Conservation (phyloP, 2,329 filamentous ascomycete species). For the Botryotinia globosa region DNA sequence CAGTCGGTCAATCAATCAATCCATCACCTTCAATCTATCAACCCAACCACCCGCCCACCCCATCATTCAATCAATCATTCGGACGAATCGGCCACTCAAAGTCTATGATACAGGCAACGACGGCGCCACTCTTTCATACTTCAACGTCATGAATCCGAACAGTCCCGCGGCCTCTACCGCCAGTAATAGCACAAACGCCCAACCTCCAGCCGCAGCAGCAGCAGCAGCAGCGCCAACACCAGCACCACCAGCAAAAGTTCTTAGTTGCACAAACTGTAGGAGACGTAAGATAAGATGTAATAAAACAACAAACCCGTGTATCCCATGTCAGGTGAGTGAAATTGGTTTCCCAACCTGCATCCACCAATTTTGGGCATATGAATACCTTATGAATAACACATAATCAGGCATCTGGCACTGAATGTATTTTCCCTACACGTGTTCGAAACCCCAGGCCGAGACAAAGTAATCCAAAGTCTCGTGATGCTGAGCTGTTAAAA, state of each 20-base stretch:
- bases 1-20: not conserved
- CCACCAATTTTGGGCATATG: too few relatives aligned
- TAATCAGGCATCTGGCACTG: conserved; percentile 6
- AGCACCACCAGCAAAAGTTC: conserved; percentile 1
- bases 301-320: conserved; percentile 19
- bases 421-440: conserved; percentile 21
- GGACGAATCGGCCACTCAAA: not conserved
- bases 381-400: not conserved
- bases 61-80: not conserved
- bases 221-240: not conserved
- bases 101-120: not conserved
- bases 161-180: not conserved
- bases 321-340: conserved; percentile 20
- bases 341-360: not conserved
- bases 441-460: conserved; percentile 10
- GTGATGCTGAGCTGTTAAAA: conserved; percentile 21
- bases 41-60: too few relatives aligned
- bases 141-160: conserved; percentile 7
- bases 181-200: not conserved
- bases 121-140: not conserved
- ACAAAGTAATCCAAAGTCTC: conserved; percentile 13
- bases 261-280: conserved; percentile 22
- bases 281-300: conserved; percentile 22
- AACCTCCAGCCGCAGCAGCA: not conserved
- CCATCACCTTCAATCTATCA: too few relatives aligned